A percentile compares a stretch with the other conserved stretches of the same genome.
Evolutionary conservation across 768 basidiomycete genomes (phyloP).

Genomic region (Tubosaeta sp.): DNA sequence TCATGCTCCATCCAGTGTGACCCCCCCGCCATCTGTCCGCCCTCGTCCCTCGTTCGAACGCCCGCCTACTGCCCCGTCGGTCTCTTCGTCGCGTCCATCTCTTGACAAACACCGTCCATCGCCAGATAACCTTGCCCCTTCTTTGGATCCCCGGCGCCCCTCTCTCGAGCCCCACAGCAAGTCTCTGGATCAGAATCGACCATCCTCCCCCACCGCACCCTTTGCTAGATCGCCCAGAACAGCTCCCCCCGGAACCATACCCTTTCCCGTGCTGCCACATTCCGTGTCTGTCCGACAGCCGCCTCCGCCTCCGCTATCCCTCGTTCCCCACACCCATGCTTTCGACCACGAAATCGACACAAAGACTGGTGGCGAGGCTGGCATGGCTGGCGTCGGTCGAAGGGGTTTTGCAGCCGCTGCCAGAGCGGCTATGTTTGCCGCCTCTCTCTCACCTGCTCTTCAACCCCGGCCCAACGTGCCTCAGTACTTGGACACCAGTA

Average conservation of each 20-base stretch:
- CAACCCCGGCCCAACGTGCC: constrained; percentile 31
- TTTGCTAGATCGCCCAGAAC: constrained; percentile 8
- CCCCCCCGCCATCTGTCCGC: constrained; percentile 4
- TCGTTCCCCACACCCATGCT: constrained; percentile 1
- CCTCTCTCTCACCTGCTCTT: constrained; percentile 15
- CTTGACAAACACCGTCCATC: constrained; percentile 14
- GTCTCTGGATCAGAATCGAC: not conserved
- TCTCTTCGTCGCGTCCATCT: constrained; percentile 13
- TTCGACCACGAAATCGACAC: constrained; percentile 50
- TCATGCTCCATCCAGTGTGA: constrained; percentile 9
- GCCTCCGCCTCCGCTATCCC: constrained; percentile 16
- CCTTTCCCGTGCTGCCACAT: constrained; percentile 13
- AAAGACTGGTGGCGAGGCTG: constrained; percentile 70
- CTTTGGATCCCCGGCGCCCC: constrained; percentile 13
- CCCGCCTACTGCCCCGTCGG: constrained; percentile 12
- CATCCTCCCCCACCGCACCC: not conserved
- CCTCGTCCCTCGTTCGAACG: constrained; percentile 17
- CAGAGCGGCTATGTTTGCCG: constrained; percentile 51
- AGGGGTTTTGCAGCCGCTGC: constrained; percentile 77
- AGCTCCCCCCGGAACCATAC: constrained; percentile 9
- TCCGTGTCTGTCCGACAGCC: constrained; percentile 16
- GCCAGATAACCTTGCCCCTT: constrained; percentile 14
- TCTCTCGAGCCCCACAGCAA: constrained; percentile 11
- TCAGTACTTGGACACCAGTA: constrained; percentile 45
- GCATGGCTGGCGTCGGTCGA: constrained; percentile 90